Evolutionary conservation across 2,329 filamentous ascomycete species (phyloP), one percentile per base, ranked within the genome.

Genomic region (Alternaria longipes): DNA sequence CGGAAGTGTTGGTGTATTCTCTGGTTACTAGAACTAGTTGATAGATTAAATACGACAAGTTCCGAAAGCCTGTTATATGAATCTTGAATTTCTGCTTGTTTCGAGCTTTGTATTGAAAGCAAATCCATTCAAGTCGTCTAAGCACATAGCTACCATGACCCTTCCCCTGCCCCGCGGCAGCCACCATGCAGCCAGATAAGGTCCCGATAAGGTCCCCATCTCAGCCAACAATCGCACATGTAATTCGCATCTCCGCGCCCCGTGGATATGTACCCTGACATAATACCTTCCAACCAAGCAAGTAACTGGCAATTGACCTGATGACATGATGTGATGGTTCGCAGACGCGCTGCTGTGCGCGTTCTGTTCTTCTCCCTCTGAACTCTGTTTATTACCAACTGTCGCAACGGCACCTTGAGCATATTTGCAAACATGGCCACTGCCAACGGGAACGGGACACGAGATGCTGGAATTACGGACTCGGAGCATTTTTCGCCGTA

Each of bases 401-500:
- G 26, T 18, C 28, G 11, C 26, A 28, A 7, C 30, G 8, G 9
- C 26, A 18, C 26, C 26, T 28, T 32, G 46, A 20, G 14, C 20
- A 42, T 1, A 50, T 5, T 1, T n/a, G 14, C 14, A 3, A 3
- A 8, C 8, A 50, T 50, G 46, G 8, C 34, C 16, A 22, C 59
- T 1, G 66, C 67, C 56, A 55, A 59, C 7, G 61, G 63, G 28
- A 60, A 56, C 34, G 60, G 20, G 0, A 46, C 14, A 8, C 36
- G 54, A 7, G 47, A 45, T 2, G 41, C 47, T 1, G 41, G 42
- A 26, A 62, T 59, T 12, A 64, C 60, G 1, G 77, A 80, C 32
- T 81, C 81, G 2, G 79, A 83, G 63, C 82, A 85, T 56, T 87
- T 87, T 70, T 87, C 84, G 24, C 86, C 86, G 1, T 88, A 87